phyloP scores from a whole-genome alignment of 768 basidiomycete genomes.

The Pisolithus microcarpus region DNA sequence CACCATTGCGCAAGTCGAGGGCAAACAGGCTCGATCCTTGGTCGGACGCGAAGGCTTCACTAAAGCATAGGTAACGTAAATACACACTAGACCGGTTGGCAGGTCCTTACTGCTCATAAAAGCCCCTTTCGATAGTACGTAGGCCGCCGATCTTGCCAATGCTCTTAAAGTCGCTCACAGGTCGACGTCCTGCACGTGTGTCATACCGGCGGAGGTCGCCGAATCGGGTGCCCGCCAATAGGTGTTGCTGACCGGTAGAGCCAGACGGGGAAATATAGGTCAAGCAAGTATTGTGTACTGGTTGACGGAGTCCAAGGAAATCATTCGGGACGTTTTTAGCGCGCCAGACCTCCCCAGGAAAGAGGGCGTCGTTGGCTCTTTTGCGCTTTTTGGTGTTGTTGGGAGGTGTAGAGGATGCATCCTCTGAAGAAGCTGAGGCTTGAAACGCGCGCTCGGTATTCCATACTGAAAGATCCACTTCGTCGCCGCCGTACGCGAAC shows the following conservation, averaged over 20 bases:
- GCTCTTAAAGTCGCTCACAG: slow-evolving; percentile 59
- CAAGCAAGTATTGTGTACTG: slow-evolving; percentile 67
- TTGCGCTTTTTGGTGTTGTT: slow-evolving; percentile 40
- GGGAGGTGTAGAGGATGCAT: slow-evolving; percentile 6
- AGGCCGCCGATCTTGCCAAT: slow-evolving; percentile 58
- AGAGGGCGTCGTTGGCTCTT: slow-evolving; percentile 48
- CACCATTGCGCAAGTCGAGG: slow-evolving; percentile 64
- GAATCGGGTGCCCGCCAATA: slow-evolving; percentile 66
- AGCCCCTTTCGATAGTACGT: slow-evolving; percentile 49
- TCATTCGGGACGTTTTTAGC: slow-evolving; percentile 86
- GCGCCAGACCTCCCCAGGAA: slow-evolving; percentile 76
- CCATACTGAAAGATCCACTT: slow-evolving; percentile 82
- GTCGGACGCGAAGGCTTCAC: slow-evolving; percentile 68
- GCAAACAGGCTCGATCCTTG: slow-evolving; percentile 55
- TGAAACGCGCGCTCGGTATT: slow-evolving; percentile 53
- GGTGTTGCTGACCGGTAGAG: slow-evolving; percentile 34
- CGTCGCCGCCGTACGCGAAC: slow-evolving; percentile 81
- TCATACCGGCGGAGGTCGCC: slow-evolving; percentile 77
- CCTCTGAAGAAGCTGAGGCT: slow-evolving; percentile 12
- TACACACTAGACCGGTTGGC: background rate
- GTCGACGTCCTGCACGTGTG: slow-evolving; percentile 58
- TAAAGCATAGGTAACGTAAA: slow-evolving; percentile 19
- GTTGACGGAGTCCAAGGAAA: slow-evolving; percentile 64
- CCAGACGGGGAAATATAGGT: slow-evolving; percentile 44
- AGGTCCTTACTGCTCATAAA: slow-evolving; percentile 53